A percentile compares a stretch with the other conserved stretches of the same genome.
These are phyloP conservation scores for Zygoascus flipseniorum DNA, from an alignment of 805 yeast genomes.

Conservation along the genomic window DNA sequence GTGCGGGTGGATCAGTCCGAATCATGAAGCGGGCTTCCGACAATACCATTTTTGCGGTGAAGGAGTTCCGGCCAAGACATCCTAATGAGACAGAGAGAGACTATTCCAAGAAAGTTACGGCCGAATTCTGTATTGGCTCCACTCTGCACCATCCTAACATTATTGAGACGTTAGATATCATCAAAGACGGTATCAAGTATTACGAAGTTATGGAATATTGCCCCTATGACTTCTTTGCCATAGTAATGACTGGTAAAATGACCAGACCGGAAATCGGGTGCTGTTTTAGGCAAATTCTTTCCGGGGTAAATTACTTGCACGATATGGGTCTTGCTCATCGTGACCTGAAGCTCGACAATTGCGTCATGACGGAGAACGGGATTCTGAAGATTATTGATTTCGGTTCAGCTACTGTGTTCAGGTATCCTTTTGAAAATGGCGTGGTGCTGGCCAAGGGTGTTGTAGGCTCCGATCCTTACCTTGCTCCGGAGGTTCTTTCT, in stretches of 20 bases:
- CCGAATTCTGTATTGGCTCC: constrained; percentile 78
- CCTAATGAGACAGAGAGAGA: constrained; percentile 56
- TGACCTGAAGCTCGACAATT: constrained; percentile 86
- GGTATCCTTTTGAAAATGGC: constrained; percentile 49
- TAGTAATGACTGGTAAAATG: constrained; percentile 87
- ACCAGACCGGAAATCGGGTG: constrained; percentile 61
- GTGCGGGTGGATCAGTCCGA: constrained; percentile 93
- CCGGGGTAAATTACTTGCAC: constrained; percentile 73
- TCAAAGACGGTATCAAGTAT: constrained; percentile 55
- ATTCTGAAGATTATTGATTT: constrained; percentile 83
- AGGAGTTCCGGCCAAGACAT: constrained; percentile 66
- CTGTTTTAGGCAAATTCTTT: constrained; percentile 71
- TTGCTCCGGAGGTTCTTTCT: constrained; percentile 82
- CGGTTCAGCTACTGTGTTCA: constrained; percentile 83
- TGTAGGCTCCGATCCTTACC: constrained; percentile 92
- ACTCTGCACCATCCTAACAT: constrained; percentile 70
- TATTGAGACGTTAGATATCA: constrained; percentile 70
- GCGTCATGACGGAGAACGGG: constrained; percentile 72
- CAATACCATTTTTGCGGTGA: constrained; percentile 69
- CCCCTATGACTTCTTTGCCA: constrained; percentile 82
- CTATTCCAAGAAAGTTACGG: constrained; percentile 68
- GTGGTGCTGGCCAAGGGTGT: constrained; percentile 69
- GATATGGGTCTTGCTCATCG: constrained; percentile 83
- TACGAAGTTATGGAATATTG: constrained; percentile 89
- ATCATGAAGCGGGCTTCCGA: constrained; percentile 56